Base-by-base conservation (phyloP, 2,329 filamentous ascomycete species). In the Ophiosphaerella narmari region DNA sequence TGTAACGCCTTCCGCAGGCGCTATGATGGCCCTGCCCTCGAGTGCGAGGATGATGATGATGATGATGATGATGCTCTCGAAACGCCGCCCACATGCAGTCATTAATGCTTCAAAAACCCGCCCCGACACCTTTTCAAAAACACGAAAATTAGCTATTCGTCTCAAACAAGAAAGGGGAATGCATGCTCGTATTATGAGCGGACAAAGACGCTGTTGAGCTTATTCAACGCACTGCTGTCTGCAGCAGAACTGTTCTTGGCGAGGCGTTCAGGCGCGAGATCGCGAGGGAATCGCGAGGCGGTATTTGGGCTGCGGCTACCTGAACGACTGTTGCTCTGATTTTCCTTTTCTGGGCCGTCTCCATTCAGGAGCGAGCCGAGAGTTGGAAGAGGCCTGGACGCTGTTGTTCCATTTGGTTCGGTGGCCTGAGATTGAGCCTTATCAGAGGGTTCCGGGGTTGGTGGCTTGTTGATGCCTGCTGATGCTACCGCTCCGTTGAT, bases 321-420 rank as follows among this genome's bases (percentile, higher is more conserved):
- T 5, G 72, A 70, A 31, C 77, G 72, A 50, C 68, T 74, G 42
- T 59, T 68, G 52, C 56, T 66, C 43, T 67, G 65, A 16, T 66
- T 70, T 29, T 71, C 63, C 49, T 63, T 60, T 16, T 55, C 57
- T 16, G 60, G 54, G 16, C 62, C 63, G 11, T 67, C 63, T 26
- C 58, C 64, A 48, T 72, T 72, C 35, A 72, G 63, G 23, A 72
- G 62, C 1, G 68, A 70, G 9, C 65, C 64, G 1, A 70, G 57
- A 7, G 61, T 68, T 7, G 84, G 84, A 24, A 85, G 82, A 2
- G 74, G 74, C 38, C 71, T 71, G 31, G 68, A 67, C 1, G 63
- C 54, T 34, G 63, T 57, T 24, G 55, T 42, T 38, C 56, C 57
- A 46, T 63, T 66, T 3, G 63, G 50, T 33, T 73, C 69, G 3